phyloP scores from a whole-genome alignment of 192 early-diverging fungal species.

The Geranomyces michiganensis region DNA sequence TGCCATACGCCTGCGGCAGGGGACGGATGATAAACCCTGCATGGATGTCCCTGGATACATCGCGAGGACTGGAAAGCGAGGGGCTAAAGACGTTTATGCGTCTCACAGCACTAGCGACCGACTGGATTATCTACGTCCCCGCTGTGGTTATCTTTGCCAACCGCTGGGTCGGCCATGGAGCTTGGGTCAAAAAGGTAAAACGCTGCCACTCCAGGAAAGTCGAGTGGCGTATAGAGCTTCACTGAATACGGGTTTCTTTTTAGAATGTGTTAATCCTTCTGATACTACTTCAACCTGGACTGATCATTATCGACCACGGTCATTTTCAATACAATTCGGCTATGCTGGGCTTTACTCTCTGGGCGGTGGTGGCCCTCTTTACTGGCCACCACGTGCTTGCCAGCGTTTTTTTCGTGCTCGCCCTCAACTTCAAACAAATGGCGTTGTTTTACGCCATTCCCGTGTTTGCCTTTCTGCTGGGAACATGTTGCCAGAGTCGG shows the following conservation, averaged over 20 bases:
- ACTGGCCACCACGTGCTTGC: slow-evolving; percentile 68
- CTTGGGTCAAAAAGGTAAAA: not conserved
- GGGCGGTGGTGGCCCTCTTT: slow-evolving; percentile 71
- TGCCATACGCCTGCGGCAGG: slow-evolving; percentile 42
- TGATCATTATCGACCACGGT: slow-evolving; percentile 94
- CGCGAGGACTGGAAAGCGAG: slow-evolving; percentile 77
- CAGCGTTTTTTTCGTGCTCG: slow-evolving; percentile 78
- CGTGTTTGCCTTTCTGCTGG: slow-evolving; percentile 87
- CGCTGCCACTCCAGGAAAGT: no score
- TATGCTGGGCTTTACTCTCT: slow-evolving; percentile 92
- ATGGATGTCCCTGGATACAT: slow-evolving; percentile 85
- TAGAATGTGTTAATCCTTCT: slow-evolving; percentile 54
- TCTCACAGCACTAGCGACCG: slow-evolving; percentile 71
- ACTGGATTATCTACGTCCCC: slow-evolving; percentile 76
- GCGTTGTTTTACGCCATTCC: slow-evolving; percentile 90
- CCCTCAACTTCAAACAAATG: slow-evolving; percentile 96
- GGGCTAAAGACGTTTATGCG: slow-evolving; percentile 92
- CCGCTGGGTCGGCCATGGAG: slow-evolving; percentile 17
- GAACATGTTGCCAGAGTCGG: slow-evolving; percentile 57
- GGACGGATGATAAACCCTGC: slow-evolving; percentile 74
- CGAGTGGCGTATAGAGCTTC: no score
- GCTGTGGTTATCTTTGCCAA: slow-evolving; percentile 69
- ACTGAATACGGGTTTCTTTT: not conserved
- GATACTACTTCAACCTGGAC: slow-evolving; percentile 78
- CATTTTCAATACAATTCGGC: slow-evolving; percentile 98